These are phyloP conservation scores for Dothistroma septosporum DNA, from an alignment of 2,329 filamentous ascomycete genomes.

Conservation along the genomic window DNA sequence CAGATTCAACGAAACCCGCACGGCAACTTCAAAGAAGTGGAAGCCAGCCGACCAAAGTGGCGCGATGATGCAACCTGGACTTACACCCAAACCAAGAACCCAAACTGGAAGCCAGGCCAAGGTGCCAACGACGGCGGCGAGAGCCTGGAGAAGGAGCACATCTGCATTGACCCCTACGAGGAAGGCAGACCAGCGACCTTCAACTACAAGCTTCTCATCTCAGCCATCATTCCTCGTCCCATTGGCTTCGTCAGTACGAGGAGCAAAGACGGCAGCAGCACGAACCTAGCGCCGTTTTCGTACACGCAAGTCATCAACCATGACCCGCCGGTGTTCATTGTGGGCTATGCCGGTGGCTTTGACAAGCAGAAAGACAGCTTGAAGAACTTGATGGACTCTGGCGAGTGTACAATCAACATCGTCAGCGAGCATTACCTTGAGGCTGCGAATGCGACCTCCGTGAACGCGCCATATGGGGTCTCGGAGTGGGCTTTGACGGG, in stretches of 20 bases:
- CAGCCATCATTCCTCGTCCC: slow-evolving; percentile 74
- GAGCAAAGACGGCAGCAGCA: slow-evolving; percentile 57
- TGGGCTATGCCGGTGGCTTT: slow-evolving; percentile 56
- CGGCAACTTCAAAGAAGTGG: slow-evolving; percentile 69
- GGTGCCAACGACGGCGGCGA: slow-evolving; percentile 59
- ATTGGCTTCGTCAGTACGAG: slow-evolving; percentile 62
- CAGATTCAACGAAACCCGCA: slow-evolving; percentile 43
- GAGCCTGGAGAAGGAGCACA: slow-evolving; percentile 55
- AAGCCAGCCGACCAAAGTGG: slow-evolving; percentile 62
- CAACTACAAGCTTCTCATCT: slow-evolving; percentile 94
- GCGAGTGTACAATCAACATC: slow-evolving; percentile 77
- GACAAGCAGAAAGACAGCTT: slow-evolving; percentile 72
- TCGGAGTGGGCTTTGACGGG: slow-evolving; percentile 79
- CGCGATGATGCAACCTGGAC: slow-evolving; percentile 47
- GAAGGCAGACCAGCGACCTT: slow-evolving; percentile 60
- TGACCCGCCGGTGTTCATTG: slow-evolving; percentile 77
- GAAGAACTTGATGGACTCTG: slow-evolving; percentile 64
- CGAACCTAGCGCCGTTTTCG: slow-evolving; percentile 82
- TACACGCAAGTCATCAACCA: slow-evolving; percentile 82
- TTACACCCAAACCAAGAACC: slow-evolving; percentile 60
- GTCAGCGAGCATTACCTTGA: slow-evolving; percentile 80
- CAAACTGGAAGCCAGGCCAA: slow-evolving; percentile 61
- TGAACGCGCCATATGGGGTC: slow-evolving; percentile 72
- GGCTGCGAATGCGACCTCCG: slow-evolving; percentile 75
- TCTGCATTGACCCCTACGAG: slow-evolving; percentile 77